Evolutionary conservation across 257 asterid species (phyloP).

Genomic region (Ajuga chamaepitys): DNA sequence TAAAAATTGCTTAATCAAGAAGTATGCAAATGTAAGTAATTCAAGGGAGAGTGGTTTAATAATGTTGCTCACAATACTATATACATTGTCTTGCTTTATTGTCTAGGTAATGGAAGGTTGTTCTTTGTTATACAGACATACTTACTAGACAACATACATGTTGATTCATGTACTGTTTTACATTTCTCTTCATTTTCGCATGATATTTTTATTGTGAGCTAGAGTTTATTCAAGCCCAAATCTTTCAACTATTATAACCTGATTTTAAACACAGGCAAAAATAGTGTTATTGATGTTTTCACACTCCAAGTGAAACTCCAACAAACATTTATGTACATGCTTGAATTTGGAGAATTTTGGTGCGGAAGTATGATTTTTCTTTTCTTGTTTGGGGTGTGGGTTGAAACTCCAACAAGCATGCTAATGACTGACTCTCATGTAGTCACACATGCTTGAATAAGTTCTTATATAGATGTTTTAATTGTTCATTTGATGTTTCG

Average conservation of each 20-base stretch:
- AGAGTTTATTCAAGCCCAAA: background rate
- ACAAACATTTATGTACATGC: background rate
- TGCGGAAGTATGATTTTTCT: background rate
- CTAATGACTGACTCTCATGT: background rate
- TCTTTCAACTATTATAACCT: background rate
- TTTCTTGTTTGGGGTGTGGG: background rate
- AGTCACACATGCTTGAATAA: background rate
- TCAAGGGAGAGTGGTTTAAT: background rate
- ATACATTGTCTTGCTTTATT: background rate
- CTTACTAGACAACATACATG: background rate
- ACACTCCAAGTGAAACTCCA: background rate
- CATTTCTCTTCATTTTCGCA: background rate
- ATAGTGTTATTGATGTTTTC: background rate
- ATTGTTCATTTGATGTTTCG: background rate
- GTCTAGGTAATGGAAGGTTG: constrained; percentile 3
- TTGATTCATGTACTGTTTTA: background rate
- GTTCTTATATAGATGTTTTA: background rate
- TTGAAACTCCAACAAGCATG: background rate
- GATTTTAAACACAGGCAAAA: background rate
- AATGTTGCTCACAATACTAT: background rate
- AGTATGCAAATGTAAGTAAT: background rate
- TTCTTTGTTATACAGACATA: background rate
- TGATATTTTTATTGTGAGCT: background rate
- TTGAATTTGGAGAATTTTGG: background rate
- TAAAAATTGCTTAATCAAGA: background rate